Conservation (phyloP, 768 basidiomycete species). For the Phanerochaete sordida region DNA sequence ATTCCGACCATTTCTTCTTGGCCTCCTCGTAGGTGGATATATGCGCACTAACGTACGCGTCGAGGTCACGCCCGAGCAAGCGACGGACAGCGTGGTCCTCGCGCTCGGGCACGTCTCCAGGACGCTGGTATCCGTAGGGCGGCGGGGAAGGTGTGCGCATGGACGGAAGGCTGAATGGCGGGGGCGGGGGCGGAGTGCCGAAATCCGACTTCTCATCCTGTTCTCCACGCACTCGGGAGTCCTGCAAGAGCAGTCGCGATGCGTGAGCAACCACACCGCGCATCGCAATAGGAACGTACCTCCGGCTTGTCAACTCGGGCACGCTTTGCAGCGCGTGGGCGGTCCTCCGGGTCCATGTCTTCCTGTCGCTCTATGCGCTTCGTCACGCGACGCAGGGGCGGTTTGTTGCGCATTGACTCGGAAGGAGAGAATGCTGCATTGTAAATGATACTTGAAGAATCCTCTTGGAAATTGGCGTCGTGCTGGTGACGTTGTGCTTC, state of each 20-base stretch:
- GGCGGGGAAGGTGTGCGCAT: not conserved
- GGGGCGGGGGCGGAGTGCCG: not conserved
- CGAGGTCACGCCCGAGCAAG: conserved; percentile 42
- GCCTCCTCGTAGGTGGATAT: conserved; percentile 42
- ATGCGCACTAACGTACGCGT: conserved; percentile 38
- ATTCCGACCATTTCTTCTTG: conserved; percentile 45
- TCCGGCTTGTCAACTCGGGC: not conserved
- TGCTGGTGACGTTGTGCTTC: not conserved
- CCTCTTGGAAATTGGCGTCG: not conserved
- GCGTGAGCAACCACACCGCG: too few species aligned
- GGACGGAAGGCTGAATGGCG: not conserved
- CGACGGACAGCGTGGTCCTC: conserved; percentile 28
- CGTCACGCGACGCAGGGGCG: conserved; percentile 1
- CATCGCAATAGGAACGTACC: not conserved
- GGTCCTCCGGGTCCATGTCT: not conserved
- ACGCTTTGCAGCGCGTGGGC: not conserved
- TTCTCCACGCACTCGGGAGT: too few species aligned
- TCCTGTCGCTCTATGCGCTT: conserved; percentile 3
- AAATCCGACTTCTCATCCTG: not conserved
- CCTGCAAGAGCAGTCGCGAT: too few species aligned
- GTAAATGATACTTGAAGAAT: not conserved
- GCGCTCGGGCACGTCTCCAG: not conserved
- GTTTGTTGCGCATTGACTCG: not conserved
- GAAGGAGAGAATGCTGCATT: not conserved
- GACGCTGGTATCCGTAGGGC: not conserved